A percentile compares a stretch with the other conserved stretches of the same genome.
Conservation (phyloP, 257 asterid genomes). For the Solanum chilense region DNA sequence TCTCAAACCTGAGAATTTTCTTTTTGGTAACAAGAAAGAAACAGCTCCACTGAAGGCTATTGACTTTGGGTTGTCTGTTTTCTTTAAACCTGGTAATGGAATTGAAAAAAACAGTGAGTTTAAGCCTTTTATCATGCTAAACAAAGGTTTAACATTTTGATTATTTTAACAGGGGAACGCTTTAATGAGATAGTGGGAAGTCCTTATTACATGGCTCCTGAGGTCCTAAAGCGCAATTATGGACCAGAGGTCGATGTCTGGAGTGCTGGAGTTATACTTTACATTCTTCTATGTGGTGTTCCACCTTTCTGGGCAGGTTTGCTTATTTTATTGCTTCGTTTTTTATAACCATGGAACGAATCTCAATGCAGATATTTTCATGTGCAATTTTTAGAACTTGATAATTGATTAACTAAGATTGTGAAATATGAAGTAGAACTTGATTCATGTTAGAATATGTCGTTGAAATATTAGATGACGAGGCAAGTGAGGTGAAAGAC, state of each 20-base stretch:
- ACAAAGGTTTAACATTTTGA: background rate
- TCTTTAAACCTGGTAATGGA: slow-evolving; percentile 55
- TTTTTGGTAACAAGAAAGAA: slow-evolving; percentile 57
- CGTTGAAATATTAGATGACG: background rate
- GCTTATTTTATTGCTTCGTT: background rate
- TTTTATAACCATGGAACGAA: background rate
- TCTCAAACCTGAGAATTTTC: slow-evolving; percentile 67
- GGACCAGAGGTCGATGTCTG: slow-evolving; percentile 68
- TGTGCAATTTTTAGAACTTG: background rate
- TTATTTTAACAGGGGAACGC: slow-evolving; percentile 25
- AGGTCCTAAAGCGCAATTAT: slow-evolving; percentile 58
- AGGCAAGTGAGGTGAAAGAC: background rate
- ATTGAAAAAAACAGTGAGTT: background rate
- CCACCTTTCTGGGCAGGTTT: slow-evolving; percentile 85
- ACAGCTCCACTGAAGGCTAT: slow-evolving; percentile 49
- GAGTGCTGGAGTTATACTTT: slow-evolving; percentile 71
- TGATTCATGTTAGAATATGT: background rate
- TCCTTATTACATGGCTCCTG: slow-evolving; percentile 71
- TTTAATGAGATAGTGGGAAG: slow-evolving; percentile 63
- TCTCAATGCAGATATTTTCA: background rate
- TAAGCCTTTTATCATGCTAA: background rate
- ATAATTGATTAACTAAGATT: background rate
- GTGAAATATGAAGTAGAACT: background rate
- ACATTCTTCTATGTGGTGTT: slow-evolving; percentile 66
- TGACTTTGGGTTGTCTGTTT: slow-evolving; percentile 58